phyloP scores from a whole-genome alignment of 371 early-diverging fungal genomes.

The Mucor piriformis region DNA sequence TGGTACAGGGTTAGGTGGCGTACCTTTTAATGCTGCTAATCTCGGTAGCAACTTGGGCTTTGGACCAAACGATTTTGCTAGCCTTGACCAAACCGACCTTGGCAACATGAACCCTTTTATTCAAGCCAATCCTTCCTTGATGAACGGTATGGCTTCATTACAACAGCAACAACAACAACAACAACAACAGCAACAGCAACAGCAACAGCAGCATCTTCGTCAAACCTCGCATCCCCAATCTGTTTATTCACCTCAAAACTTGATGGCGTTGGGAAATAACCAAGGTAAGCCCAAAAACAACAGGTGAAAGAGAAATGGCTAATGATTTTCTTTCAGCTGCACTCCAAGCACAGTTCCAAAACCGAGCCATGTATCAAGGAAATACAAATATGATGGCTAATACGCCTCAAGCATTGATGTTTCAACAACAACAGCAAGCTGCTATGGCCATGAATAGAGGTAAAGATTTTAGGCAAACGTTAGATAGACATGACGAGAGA shows the following conservation, averaged over 20 bases:
- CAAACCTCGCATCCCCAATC: slow-evolving; percentile 23
- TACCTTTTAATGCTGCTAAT: slow-evolving; percentile 28
- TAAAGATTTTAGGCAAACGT: not conserved
- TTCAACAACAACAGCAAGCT: slow-evolving; percentile 43
- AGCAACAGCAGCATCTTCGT: slow-evolving; percentile 21
- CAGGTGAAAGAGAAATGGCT: slow-evolving; percentile 6
- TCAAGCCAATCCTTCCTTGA: slow-evolving; percentile 22
- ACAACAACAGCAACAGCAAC: slow-evolving; percentile 12
- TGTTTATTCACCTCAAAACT: slow-evolving; percentile 34
- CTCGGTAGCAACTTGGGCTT: slow-evolving; percentile 30
- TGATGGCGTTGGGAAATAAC: slow-evolving; percentile 21
- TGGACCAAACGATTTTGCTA: slow-evolving; percentile 28
- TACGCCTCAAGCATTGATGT: slow-evolving; percentile 41
- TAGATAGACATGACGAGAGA: not conserved
- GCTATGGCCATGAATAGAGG: slow-evolving; percentile 41
- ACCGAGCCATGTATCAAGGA: slow-evolving; percentile 30
- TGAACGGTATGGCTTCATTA: slow-evolving; percentile 12
- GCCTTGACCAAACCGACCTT: slow-evolving; percentile 35
- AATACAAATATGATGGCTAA: slow-evolving; percentile 30
- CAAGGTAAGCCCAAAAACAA: not conserved
- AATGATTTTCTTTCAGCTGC: too few species aligned
- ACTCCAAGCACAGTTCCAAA: slow-evolving; percentile 27
- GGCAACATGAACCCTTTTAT: slow-evolving; percentile 28
- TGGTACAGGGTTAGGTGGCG: slow-evolving; percentile 20
- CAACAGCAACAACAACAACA: too few species aligned